Conservation (phyloP, 306 rosid species). For the Ceratonia siliqua region DNA sequence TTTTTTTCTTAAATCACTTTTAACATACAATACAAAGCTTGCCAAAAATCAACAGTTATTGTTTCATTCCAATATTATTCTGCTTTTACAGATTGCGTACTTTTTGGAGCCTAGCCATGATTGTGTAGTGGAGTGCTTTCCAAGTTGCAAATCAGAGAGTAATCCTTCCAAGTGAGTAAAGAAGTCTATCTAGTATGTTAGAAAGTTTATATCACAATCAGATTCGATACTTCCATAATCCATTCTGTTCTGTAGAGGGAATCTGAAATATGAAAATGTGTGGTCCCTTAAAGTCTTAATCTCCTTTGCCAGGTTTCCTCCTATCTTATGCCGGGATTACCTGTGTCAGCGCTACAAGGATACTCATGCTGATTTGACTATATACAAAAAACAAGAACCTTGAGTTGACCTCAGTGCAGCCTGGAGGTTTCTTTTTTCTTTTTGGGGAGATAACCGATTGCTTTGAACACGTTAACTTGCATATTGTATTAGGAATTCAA, state of each 20-base stretch:
- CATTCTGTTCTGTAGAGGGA: not conserved
- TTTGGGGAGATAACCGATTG: not conserved
- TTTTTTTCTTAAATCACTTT: too few relatives aligned
- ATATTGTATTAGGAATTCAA: conserved; percentile 3
- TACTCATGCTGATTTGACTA: conserved; percentile 51
- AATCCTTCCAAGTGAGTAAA: conserved; percentile 85
- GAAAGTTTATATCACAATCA: not conserved
- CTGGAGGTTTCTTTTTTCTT: not conserved
- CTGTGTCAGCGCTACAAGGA: conserved; percentile 56
- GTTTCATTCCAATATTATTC: not conserved
- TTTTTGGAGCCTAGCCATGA: conserved; percentile 83
- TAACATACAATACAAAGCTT: not conserved
- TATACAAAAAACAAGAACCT: conserved; percentile 43
- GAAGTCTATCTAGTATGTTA: not conserved
- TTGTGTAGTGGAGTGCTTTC: conserved; percentile 86
- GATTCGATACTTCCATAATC: not conserved
- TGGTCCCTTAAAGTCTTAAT: not conserved
- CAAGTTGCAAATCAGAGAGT: conserved; percentile 78
- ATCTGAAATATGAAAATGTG: not conserved
- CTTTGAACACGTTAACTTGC: not conserved
- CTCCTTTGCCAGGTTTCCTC: conserved; percentile 51
- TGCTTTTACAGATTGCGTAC: conserved; percentile 70
- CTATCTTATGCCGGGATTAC: conserved; percentile 53
- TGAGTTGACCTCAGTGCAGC: conserved; percentile 23
- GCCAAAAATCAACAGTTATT: not conserved